Percentiles rank a stretch among this genome's conserved stretches.
phyloP scores from a whole-genome alignment of 2,329 filamentous ascomycete genomes.

The Nigrograna mackinnonii region DNA sequence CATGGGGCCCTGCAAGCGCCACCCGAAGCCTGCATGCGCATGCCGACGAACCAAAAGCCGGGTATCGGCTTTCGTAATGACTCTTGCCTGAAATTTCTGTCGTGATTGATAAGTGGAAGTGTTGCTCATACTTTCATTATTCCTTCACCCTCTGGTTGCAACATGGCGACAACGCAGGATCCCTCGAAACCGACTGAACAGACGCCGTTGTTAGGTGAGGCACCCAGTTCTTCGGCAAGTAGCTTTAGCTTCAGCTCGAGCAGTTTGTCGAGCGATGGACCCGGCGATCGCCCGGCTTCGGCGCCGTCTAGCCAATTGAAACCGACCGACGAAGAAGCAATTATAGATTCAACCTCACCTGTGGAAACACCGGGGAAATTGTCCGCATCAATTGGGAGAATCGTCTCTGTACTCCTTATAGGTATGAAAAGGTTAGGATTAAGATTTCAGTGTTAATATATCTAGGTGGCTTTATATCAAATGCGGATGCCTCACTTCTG shows the following conservation, averaged over 20 bases:
- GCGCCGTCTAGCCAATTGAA: not conserved
- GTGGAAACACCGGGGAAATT: not conserved
- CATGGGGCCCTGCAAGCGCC: not conserved
- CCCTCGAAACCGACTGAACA: not conserved
- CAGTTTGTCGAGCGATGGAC: not conserved
- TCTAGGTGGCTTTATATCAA: conserved; percentile 61
- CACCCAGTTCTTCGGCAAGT: conserved; percentile 2
- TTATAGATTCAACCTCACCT: not conserved
- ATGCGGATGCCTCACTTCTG: conserved; percentile 66
- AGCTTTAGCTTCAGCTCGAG: conserved; percentile 4
- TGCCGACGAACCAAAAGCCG: not conserved
- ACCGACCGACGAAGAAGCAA: conserved; percentile 5
- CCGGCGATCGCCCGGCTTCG: not conserved
- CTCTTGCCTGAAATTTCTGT: not conserved
- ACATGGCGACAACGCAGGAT: not conserved
- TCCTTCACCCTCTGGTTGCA: not conserved
- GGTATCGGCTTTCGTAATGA: not conserved
- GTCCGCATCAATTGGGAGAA: conserved; percentile 2
- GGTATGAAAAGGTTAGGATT: not conserved
- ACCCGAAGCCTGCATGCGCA: not conserved
- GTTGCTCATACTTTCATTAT: not conserved
- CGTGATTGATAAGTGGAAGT: not conserved
- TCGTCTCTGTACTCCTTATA: conserved; percentile 7
- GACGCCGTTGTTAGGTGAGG: not conserved
- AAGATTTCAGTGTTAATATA: not conserved